Conservation (phyloP, 2,329 filamentous ascomycete species). For the Cercospora sesami region DNA sequence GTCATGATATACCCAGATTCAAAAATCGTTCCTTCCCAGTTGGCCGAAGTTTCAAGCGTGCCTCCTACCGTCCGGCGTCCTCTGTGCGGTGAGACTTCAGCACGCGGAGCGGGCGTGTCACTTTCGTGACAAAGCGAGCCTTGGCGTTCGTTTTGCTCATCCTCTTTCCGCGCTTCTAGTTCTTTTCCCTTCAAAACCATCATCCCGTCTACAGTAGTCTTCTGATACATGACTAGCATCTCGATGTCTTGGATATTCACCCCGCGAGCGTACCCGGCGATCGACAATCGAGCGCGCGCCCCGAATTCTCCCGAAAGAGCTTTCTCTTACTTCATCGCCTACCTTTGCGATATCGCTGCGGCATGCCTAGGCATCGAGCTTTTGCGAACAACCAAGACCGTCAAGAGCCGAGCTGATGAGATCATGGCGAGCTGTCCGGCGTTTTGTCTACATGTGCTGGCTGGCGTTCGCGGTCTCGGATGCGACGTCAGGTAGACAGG, state of each 20-base stretch:
- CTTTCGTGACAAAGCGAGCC: not conserved
- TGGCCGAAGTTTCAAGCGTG: not conserved
- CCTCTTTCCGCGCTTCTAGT: not conserved
- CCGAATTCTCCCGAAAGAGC: not conserved
- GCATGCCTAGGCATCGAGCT: not conserved
- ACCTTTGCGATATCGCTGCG: not conserved
- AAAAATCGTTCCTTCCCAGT: not conserved
- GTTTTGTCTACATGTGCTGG: not conserved
- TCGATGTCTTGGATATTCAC: not conserved
- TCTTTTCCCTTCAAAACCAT: not conserved
- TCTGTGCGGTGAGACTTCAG: not conserved
- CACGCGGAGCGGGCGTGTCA: not conserved
- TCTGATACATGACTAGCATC: not conserved
- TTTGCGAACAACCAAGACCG: not conserved
- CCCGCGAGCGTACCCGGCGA: not conserved
- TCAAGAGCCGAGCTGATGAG: not conserved
- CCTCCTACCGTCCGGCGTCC: too few species aligned
- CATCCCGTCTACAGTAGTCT: not conserved
- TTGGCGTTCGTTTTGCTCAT: not conserved
- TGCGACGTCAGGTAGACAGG: not conserved
- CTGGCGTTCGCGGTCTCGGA: not conserved
- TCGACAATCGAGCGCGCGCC: not conserved
- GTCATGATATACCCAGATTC: constrained; percentile 2
- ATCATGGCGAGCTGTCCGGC: not conserved
- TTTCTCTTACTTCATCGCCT: constrained; percentile 1